Percentiles rank a stretch among this genome's conserved stretches.
Evolutionary conservation across 768 basidiomycete species (phyloP).

Genomic region (Galerina sulciceps): DNA sequence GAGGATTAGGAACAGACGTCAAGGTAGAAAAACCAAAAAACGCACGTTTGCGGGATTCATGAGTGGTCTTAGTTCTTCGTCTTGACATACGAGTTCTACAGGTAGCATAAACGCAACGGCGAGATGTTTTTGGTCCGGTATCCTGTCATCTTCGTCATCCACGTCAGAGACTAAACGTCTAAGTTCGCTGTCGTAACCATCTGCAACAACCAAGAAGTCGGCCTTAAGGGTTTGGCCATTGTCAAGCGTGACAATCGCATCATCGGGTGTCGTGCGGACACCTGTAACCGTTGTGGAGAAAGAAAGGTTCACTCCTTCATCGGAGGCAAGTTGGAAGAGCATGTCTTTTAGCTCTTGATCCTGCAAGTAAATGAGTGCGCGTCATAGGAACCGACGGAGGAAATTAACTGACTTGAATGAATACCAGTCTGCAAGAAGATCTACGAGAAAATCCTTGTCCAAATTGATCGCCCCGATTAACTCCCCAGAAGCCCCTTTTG

Average conservation of each 20-base stretch:
- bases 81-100: constrained; percentile 31
- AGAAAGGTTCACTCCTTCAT: constrained; percentile 50
- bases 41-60: constrained; percentile 33
- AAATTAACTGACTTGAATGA: constrained; percentile 39
- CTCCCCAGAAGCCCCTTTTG: constrained; percentile 48
- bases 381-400: neutral
- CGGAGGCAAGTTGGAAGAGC: constrained; percentile 47
- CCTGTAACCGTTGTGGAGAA: constrained; percentile 38
- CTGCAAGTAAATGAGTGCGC: constrained; percentile 28
- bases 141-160: constrained; percentile 15
- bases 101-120: constrained; percentile 37
- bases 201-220: constrained; percentile 63
- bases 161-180: constrained; percentile 31
- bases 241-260: constrained; percentile 34
- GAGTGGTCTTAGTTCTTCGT: constrained; percentile 34
- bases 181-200: constrained; percentile 48
- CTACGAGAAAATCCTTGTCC: constrained; percentile 28
- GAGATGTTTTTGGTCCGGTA: constrained; percentile 23
- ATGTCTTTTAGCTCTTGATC: constrained; percentile 54
- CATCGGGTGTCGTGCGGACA: constrained; percentile 32
- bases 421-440: constrained; percentile 42
- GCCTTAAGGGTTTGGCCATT: constrained; percentile 45
- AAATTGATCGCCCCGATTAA: constrained; percentile 47
- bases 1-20: neutral
- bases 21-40: neutral